Percentiles rank a stretch among this genome's conserved stretches.
phyloP scores from a whole-genome alignment of 352 stramenopile genomes.

The Phytophthora foliorum region DNA sequence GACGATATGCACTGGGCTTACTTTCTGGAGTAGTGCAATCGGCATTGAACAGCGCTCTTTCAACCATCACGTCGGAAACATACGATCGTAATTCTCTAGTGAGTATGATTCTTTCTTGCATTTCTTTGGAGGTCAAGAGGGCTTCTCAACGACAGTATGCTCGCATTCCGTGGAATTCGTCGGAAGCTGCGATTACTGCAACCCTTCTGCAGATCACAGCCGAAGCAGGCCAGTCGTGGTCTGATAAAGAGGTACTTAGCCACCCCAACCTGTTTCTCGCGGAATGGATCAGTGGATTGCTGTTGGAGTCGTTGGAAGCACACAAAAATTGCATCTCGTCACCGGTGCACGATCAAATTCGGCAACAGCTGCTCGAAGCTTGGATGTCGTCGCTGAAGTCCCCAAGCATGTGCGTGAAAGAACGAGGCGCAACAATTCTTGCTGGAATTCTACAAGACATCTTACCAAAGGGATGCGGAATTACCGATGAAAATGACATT shows the following conservation, averaged over 20 bases:
- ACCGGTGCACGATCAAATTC: slow-evolving; percentile 58
- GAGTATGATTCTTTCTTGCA: slow-evolving; percentile 62
- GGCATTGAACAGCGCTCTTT: slow-evolving; percentile 51
- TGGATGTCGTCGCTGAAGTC: slow-evolving; percentile 89
- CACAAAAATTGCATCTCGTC: slow-evolving; percentile 55
- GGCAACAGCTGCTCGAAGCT: slow-evolving; percentile 76
- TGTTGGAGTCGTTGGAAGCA: slow-evolving; percentile 67
- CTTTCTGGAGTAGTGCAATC: slow-evolving; percentile 61
- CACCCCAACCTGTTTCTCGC: slow-evolving; percentile 90
- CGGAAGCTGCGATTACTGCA: slow-evolving; percentile 72
- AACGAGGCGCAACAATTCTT: slow-evolving; percentile 84
- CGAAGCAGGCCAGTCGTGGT: slow-evolving; percentile 77
- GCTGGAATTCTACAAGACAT: slow-evolving; percentile 84
- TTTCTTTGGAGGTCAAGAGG: slow-evolving; percentile 70
- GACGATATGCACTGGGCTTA: slow-evolving; percentile 62
- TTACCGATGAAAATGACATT: slow-evolving; percentile 21
- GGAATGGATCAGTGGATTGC: slow-evolving; percentile 84
- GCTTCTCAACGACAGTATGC: slow-evolving; percentile 84
- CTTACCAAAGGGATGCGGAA: slow-evolving; percentile 49
- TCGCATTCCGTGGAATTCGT: slow-evolving; percentile 85
- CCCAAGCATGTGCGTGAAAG: slow-evolving; percentile 88
- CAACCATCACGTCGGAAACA: slow-evolving; percentile 20
- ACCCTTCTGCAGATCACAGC: slow-evolving; percentile 79
- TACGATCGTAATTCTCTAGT: slow-evolving; percentile 52
- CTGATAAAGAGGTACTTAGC: slow-evolving; percentile 82